Evolutionary conservation across 768 basidiomycete species (phyloP), one percentile per base, ranked within the genome.

Genomic region (Auricularia cornea): DNA sequence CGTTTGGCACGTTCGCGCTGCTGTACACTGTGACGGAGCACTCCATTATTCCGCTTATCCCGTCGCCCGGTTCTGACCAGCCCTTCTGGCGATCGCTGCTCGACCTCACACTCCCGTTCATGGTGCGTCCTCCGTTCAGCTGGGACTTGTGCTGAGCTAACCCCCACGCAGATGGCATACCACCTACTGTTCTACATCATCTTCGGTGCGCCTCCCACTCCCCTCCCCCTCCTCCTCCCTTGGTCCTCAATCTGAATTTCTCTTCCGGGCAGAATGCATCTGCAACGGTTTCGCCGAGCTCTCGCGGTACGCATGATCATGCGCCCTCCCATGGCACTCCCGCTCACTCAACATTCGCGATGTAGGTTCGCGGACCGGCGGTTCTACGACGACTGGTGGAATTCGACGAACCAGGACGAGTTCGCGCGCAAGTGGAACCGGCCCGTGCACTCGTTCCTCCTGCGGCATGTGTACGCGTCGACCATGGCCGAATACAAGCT

Each of bases 371-470:
- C 93, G n/a, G 96, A 99, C 72, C 82, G 96, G 56, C 89, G 93
- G 67, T 99, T 98, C 74, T 99, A 98, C 72, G 92, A 94, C 75
- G 96, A 97, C 73, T 98, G 95, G 92, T 98, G 96, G 96, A 98
- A 98, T 75, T 93, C 93, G 5, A 93, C 89, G 0, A 92, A 93
- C 2, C 94, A 90, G 91, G 96, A 98, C 68, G 93, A 98, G 74
- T 98, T 96, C 73, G 91, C 95, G 3, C 87, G 97, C 52, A 95
- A 96, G 77, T 98, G 97, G 96, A 98, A 98, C 77, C 94, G 92
- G 67, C 96, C 96, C 12, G 96, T 98, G 33, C 88, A 98, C 68
- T 81, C 82, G n/a, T 92, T 92, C 82, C 84, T 99, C 41, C 82
- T 98, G 20, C 86, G 93, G 12, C 97, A 99, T 72, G 94, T 99